Percentiles rank a stretch among this genome's conserved stretches.
phyloP scores from a whole-genome alignment of 2,329 filamentous ascomycete species.

The Colletotrichum abscissum region DNA sequence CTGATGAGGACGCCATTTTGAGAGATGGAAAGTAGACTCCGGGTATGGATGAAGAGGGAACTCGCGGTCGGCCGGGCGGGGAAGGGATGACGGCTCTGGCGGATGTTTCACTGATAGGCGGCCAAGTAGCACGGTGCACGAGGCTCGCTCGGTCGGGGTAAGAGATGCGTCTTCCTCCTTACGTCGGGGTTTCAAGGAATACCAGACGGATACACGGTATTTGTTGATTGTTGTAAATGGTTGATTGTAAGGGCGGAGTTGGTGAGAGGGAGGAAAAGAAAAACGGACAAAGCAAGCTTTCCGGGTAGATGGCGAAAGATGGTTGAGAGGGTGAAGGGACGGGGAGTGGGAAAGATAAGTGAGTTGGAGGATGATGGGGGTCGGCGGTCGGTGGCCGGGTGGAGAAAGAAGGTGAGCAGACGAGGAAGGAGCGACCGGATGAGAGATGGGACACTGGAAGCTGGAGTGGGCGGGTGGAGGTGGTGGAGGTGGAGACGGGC shows the following conservation, averaged over 20 bases:
- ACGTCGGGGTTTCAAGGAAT: neutral
- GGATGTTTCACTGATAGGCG: constrained; percentile 33
- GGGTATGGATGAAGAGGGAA: constrained; percentile 15
- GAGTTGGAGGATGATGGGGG: constrained; percentile 28
- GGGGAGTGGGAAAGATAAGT: constrained; percentile 32
- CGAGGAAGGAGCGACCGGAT: constrained; percentile 28
- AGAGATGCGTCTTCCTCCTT: neutral
- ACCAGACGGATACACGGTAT: constrained; percentile 54
- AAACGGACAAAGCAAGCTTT: constrained; percentile 7
- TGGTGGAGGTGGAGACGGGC: constrained; percentile 27
- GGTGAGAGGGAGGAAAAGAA: neutral
- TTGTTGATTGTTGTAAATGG: constrained; percentile 43
- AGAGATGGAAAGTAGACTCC: neutral
- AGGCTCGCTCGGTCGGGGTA: constrained; percentile 30
- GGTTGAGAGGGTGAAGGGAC: neutral
- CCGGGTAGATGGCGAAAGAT: constrained; percentile 11
- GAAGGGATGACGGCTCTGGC: constrained; percentile 32
- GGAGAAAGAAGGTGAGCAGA: constrained; percentile 32
- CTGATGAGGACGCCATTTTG: constrained; percentile 29
- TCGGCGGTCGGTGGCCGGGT: constrained; percentile 31
- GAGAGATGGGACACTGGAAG: neutral
- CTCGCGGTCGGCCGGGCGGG: constrained; percentile 31
- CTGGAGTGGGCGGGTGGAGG: constrained; percentile 16
- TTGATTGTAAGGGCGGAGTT: constrained; percentile 24
- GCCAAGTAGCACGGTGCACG: constrained; percentile 31